phyloP scores from a whole-genome alignment of 805 yeast species.

The Ogataea naganishii region DNA sequence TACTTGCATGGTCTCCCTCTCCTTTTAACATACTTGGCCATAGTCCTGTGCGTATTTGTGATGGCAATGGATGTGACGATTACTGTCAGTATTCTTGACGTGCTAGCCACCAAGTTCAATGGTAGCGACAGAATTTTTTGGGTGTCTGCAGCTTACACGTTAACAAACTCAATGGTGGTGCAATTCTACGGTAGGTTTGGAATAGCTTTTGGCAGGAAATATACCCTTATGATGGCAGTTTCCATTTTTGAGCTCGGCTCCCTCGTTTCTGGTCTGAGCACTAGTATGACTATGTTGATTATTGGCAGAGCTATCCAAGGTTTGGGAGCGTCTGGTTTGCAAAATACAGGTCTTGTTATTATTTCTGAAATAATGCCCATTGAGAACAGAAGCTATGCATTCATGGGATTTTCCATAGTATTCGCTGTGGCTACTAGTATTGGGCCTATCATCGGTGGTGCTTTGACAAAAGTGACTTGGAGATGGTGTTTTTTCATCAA shows the following conservation, averaged over 20 bases:
- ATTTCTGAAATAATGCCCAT: slow-evolving; percentile 47
- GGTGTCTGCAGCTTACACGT: slow-evolving; percentile 46
- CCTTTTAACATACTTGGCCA: too few relatives aligned
- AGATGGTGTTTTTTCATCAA: slow-evolving; percentile 70
- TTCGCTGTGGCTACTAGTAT: slow-evolving; percentile 42
- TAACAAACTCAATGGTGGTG: slow-evolving; percentile 44
- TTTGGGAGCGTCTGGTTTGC: slow-evolving; percentile 63
- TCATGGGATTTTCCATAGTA: slow-evolving; percentile 30
- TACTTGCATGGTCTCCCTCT: slow-evolving; percentile 16
- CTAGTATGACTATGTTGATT: slow-evolving; percentile 49
- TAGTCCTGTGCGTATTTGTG: slow-evolving; percentile 12
- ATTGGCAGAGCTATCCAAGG: slow-evolving; percentile 70
- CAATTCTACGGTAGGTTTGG: slow-evolving; percentile 51
- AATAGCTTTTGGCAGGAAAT: slow-evolving; percentile 49
- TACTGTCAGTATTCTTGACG: slow-evolving; percentile 39
- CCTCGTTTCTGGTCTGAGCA: slow-evolving; percentile 45
- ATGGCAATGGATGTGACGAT: slow-evolving; percentile 55
- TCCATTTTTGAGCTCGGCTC: slow-evolving; percentile 56
- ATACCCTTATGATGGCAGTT: slow-evolving; percentile 37
- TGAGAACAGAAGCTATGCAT: slow-evolving; percentile 27
- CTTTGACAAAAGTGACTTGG: slow-evolving; percentile 56
- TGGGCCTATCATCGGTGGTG: slow-evolving; percentile 66
- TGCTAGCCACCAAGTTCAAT: slow-evolving; percentile 39
- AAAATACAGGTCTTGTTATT: slow-evolving; percentile 46
- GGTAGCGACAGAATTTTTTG: slow-evolving; percentile 48